A percentile compares a stretch with the other conserved stretches of the same genome.
Conservation (phyloP, 768 basidiomycete genomes). For the Ramaria rubella region DNA sequence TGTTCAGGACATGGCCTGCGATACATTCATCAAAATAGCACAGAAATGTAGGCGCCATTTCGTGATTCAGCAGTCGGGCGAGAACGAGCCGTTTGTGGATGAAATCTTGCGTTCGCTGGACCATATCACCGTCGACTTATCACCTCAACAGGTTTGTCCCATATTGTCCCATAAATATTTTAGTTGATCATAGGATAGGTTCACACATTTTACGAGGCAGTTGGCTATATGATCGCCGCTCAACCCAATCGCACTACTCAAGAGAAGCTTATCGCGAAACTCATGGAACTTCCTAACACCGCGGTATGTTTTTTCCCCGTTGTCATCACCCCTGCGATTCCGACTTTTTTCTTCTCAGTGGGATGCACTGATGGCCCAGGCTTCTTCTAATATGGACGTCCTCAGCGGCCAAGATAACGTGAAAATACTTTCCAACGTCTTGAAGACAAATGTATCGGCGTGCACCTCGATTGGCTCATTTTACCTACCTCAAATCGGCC, state of each 20-base stretch:
- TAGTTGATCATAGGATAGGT: conserved; percentile 20
- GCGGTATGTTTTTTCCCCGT: conserved; percentile 27
- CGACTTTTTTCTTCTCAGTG: conserved; percentile 25
- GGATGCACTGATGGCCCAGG: conserved; percentile 41
- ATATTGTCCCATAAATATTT: conserved; percentile 11
- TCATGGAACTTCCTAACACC: conserved; percentile 44
- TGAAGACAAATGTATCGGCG: conserved; percentile 46
- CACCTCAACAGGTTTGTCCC: conserved; percentile 32
- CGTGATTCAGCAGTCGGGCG: conserved; percentile 44
- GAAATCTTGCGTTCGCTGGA: conserved; percentile 42
- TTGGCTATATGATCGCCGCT: conserved; percentile 45
- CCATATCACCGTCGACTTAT: conserved; percentile 40
- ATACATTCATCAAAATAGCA: conserved; percentile 49
- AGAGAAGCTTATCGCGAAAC: conserved; percentile 39
- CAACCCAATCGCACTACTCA: conserved; percentile 44
- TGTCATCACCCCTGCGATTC: background rate
- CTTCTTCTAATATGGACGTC: conserved; percentile 36
- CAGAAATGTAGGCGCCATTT: conserved; percentile 46
- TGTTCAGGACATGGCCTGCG: conserved; percentile 50
- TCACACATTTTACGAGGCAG: conserved; percentile 46
- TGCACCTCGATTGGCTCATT: conserved; percentile 42
- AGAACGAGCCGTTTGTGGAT: conserved; percentile 46
- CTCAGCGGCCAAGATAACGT: conserved; percentile 40
- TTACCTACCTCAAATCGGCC: conserved; percentile 41
- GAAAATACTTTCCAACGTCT: conserved; percentile 42